Evolutionary conservation across 23 red algal species (phyloP).

Genomic region (Porphyridium purpureum): DNA sequence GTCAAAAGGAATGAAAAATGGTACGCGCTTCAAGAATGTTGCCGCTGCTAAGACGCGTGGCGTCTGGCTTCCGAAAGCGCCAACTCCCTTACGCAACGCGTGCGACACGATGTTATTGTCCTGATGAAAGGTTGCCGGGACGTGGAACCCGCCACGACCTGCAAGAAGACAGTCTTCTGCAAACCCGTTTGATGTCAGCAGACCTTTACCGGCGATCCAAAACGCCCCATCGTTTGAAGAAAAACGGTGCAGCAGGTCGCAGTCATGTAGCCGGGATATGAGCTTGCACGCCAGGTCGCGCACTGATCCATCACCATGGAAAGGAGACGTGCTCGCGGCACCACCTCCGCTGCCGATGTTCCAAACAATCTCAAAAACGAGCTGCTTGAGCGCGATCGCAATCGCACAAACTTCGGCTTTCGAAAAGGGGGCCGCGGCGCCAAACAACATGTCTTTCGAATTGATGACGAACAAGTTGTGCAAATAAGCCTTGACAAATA

Average conservation of each 20-base stretch:
- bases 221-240: slow-evolving; percentile 10
- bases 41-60: too few species aligned
- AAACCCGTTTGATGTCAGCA: slow-evolving; percentile 28
- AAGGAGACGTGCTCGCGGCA: slow-evolving; percentile 19
- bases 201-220: slow-evolving; percentile 30
- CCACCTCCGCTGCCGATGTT: slow-evolving; percentile 7
- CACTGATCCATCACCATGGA: too few species aligned
- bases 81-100: too few species aligned
- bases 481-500: slow-evolving; percentile 33
- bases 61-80: too few species aligned
- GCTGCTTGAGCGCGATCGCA: slow-evolving; percentile 27
- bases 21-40: too few species aligned
- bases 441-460: slow-evolving; percentile 49
- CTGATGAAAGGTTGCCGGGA: too few species aligned
- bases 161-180: too few species aligned
- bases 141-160: too few species aligned
- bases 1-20: slow-evolving; percentile 62
- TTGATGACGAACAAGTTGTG: slow-evolving; percentile 44
- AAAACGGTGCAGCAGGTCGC: slow-evolving; percentile 36
- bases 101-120: too few species aligned
- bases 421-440: slow-evolving; percentile 20
- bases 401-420: slow-evolving; percentile 18
- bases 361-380: slow-evolving; percentile 1
- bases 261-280: slow-evolving; percentile 22
- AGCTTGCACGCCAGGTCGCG: slow-evolving; percentile 2